phyloP scores from a whole-genome alignment of 1,284 basidiomycete genomes.

The Pseudozyma sp. region DNA sequence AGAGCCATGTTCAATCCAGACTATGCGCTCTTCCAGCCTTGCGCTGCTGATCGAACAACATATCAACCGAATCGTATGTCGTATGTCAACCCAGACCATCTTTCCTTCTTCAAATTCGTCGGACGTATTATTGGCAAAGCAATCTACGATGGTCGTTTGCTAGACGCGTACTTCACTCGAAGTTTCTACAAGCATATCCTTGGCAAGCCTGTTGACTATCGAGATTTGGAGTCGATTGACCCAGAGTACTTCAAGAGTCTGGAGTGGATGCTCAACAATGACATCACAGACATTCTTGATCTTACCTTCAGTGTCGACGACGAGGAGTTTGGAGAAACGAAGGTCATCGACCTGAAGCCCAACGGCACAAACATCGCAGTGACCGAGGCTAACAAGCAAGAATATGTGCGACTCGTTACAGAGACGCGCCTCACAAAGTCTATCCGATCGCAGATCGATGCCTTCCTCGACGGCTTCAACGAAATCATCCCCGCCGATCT shows the following conservation, averaged over 20 bases:
- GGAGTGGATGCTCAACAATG: constrained; percentile 71
- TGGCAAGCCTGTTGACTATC: constrained; percentile 64
- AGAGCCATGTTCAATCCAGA: constrained; percentile 99
- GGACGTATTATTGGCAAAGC: constrained; percentile 95
- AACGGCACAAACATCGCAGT: constrained; percentile 61
- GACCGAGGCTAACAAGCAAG: constrained; percentile 88
- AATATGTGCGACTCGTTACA: constrained; percentile 92
- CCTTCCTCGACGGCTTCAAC: constrained; percentile 90
- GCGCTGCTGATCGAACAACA: constrained; percentile 83
- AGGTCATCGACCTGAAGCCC: constrained; percentile 64
- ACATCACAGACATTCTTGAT: constrained; percentile 78
- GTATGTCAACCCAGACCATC: constrained; percentile 83
- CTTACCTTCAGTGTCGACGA: constrained; percentile 90
- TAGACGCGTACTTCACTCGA: constrained; percentile 93
- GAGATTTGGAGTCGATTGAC: constrained; percentile 66
- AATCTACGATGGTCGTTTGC: constrained; percentile 91
- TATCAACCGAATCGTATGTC: constrained; percentile 98
- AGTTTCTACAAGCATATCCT: constrained; percentile 71
- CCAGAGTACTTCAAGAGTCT: constrained; percentile 85
- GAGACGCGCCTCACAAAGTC: constrained; percentile 93
- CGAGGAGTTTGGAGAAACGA: constrained; percentile 75
- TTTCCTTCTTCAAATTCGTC: constrained; percentile 98
- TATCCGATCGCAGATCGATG: constrained; percentile 77
- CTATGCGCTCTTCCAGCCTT: constrained; percentile 97
- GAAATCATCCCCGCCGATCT: constrained; percentile 82